Conservation (phyloP, 2,329 filamentous ascomycete species). For the Chaetomium strumarium region DNA sequence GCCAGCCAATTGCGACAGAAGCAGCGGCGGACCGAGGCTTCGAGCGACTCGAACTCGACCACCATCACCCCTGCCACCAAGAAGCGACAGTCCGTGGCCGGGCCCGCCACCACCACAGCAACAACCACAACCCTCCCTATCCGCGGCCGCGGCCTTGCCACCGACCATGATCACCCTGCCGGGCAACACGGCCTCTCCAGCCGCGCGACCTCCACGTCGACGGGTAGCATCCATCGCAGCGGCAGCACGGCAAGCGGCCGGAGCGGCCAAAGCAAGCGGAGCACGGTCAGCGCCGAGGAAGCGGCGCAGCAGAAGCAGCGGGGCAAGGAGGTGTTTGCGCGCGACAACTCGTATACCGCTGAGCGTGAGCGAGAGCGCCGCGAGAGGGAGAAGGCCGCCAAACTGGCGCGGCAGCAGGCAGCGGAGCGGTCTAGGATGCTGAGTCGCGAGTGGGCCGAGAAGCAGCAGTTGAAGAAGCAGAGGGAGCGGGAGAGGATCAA, state of each 20-base stretch:
- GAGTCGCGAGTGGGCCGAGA: slow-evolving; percentile 58
- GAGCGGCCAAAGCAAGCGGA: slow-evolving; percentile 33
- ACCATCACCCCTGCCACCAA: slow-evolving; percentile 21
- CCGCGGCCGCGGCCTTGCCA: slow-evolving; percentile 25
- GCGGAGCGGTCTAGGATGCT: slow-evolving; percentile 55
- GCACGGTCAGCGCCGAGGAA: slow-evolving; percentile 39
- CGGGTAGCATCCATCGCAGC: slow-evolving; percentile 37
- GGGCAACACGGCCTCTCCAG: slow-evolving; percentile 34
- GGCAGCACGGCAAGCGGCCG: neutral
- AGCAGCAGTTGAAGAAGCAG: slow-evolving; percentile 27
- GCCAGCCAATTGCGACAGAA: slow-evolving; percentile 48
- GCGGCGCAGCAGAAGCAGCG: slow-evolving; percentile 45
- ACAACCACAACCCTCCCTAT: slow-evolving; percentile 8
- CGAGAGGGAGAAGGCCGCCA: slow-evolving; percentile 49
- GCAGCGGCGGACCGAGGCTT: slow-evolving; percentile 6
- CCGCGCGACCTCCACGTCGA: slow-evolving; percentile 40
- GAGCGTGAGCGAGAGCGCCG: slow-evolving; percentile 48
- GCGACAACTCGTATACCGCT: slow-evolving; percentile 43
- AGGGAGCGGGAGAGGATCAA: neutral
- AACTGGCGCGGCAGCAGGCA: slow-evolving; percentile 51
- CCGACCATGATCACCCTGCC: slow-evolving; percentile 3
- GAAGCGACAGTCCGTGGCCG: slow-evolving; percentile 27
- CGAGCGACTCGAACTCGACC: slow-evolving; percentile 22
- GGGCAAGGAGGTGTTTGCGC: slow-evolving; percentile 48
- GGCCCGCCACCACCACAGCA: neutral